Base-by-base conservation (phyloP, 441 rosid genomes). In the Populus trichocarpa region DNA sequence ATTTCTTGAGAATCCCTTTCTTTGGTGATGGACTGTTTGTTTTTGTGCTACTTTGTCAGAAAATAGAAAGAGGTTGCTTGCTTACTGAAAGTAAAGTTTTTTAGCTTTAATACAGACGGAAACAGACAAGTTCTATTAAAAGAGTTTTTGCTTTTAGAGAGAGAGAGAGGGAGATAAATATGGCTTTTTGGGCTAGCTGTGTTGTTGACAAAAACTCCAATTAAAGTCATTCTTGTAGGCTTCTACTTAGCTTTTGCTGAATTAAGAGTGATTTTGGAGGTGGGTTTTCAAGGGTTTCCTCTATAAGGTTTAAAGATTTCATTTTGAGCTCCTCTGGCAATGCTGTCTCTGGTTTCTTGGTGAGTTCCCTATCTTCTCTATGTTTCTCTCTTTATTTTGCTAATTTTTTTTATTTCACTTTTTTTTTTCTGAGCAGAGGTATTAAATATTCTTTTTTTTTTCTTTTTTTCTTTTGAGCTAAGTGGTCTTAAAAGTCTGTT, bases 311-410 rank as follows among this genome's bases (percentile, higher is more conserved):
- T 3, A 13, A 35, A 75, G 75, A 71, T 61, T 85, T 75, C 78
- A 68, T 67, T 71, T 46, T 71, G 68, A 70, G 74, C 81, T 82
- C 64, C 72, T 72, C 76, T 79, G 85, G 83, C 83, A 84, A 84
- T 89, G 90, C 89, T 70, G 81, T 74, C 74, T 76, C 77, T 80
- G 20, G 77, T 63, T 82, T 86, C 84, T 81, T 74, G 86, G 89
- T 90, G 79, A 88, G 89, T 84, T 77, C 11, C 42, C 50, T 42
- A 3, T 5, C 6, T 46, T 50, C 11, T 63, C 50, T 30, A 3
- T 7, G 14, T 35, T 50, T 6, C 74, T 11, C 11, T 50, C 18
- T 14, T 1, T 50, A 12, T 53, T 40, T 1, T 72, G 8, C 38
- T 46, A 5, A 36, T 22, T 59, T 59, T 14, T 14, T 53, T 23